Conservation (phyloP, 129 eudicot genomes). For the Ambrosia trifida region DNA sequence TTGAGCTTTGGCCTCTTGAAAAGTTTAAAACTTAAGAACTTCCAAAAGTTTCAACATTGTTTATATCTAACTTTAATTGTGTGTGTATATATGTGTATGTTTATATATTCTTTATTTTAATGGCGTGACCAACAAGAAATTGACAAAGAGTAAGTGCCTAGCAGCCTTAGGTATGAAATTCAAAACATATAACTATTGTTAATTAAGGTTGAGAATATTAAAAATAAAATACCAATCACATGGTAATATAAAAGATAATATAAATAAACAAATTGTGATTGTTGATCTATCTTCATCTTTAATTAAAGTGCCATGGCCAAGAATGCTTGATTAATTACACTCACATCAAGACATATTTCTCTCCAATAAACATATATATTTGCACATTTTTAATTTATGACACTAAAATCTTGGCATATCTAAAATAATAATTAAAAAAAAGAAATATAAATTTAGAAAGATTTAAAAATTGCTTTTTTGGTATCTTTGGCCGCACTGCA, state of each 20-base stretch:
- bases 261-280: slow-evolving; percentile 12
- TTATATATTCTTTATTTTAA: neutral
- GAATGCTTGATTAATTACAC: slow-evolving; percentile 37
- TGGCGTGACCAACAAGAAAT: slow-evolving; percentile 5
- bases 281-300: slow-evolving; percentile 32
- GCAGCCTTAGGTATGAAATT: slow-evolving; percentile 1
- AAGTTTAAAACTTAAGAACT: neutral
- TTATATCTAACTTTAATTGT: neutral
- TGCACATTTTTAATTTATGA: slow-evolving; percentile 33
- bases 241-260: neutral
- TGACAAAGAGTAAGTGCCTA: slow-evolving; percentile 3
- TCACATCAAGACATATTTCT: slow-evolving; percentile 31
- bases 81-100: neutral
- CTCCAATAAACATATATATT: slow-evolving; percentile 32
- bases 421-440: slow-evolving; percentile 5
- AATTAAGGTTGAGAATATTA: neutral
- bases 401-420: slow-evolving; percentile 50
- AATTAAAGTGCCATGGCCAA: slow-evolving; percentile 36
- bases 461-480: slow-evolving; percentile 28
- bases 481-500: slow-evolving; percentile 55
- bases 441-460: slow-evolving; percentile 17
- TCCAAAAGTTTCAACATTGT: neutral
- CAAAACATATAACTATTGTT: neutral
- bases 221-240: neutral
- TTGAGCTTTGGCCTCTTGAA: no score